Evolutionary conservation across 441 rosid genomes (phyloP).

Genomic region (Hura crepitans): DNA sequence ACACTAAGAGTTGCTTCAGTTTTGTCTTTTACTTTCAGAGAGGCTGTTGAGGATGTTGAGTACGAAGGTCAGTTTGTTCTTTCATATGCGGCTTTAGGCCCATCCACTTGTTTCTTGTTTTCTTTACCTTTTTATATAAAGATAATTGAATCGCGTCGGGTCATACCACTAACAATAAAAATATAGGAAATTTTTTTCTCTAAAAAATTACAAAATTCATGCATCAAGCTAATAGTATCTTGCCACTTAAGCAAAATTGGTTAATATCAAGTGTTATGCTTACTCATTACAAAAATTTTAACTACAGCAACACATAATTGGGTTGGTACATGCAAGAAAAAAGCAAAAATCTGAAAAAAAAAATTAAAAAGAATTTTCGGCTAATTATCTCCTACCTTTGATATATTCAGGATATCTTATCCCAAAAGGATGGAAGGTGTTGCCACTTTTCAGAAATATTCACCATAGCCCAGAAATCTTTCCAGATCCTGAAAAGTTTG

Average conservation of each 20-base stretch:
- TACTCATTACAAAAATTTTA: too few relatives aligned
- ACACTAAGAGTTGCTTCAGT: conserved; percentile 84
- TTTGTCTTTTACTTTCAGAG: conserved; percentile 89
- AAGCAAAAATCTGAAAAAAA: too few relatives aligned
- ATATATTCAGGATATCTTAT: conserved; percentile 67
- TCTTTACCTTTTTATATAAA: background rate
- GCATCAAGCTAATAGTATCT: too few relatives aligned
- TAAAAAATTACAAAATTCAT: too few relatives aligned
- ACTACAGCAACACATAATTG: too few relatives aligned
- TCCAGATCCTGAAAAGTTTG: conserved; percentile 82
- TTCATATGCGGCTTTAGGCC: background rate
- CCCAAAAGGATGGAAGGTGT: conserved; percentile 96
- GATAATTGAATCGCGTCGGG: too few relatives aligned
- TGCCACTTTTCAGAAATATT: conserved; percentile 92
- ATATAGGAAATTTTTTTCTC: too few relatives aligned
- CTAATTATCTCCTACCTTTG: background rate
- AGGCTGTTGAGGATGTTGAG: conserved; percentile 93
- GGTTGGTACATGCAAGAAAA: too few relatives aligned
- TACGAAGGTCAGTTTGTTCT: conserved; percentile 53
- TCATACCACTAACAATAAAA: too few relatives aligned
- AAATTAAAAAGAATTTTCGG: too few relatives aligned
- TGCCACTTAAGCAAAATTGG: too few relatives aligned
- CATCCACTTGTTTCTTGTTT: background rate
- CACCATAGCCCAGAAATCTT: conserved; percentile 80
- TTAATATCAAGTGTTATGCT: too few relatives aligned